These are phyloP conservation scores for Nepenthes alata DNA, from an alignment of 179 eudicot genomes.

Conservation along the genomic window DNA sequence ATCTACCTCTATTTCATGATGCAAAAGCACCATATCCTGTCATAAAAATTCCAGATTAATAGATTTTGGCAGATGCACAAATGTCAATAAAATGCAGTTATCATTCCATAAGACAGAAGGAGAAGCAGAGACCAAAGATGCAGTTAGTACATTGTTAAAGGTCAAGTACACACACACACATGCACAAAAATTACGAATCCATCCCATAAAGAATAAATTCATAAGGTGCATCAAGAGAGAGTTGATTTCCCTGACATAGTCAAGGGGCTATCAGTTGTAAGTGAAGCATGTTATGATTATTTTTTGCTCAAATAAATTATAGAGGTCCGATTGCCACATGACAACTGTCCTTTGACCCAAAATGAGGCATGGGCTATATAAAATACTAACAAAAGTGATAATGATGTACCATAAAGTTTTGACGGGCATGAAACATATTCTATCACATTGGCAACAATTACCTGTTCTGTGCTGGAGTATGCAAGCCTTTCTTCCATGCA, in stretches of 20 bases:
- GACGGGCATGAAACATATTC: not conserved
- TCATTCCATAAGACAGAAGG: too few species aligned
- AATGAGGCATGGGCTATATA: not conserved
- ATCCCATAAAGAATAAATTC: too few species aligned
- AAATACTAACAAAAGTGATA: too few species aligned
- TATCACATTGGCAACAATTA: constrained; percentile 6
- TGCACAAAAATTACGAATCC: not conserved
- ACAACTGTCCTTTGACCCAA: not conserved
- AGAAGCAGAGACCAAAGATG: too few species aligned
- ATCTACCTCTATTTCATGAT: constrained; percentile 82
- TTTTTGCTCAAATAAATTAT: not conserved
- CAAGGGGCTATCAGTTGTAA: too few species aligned
- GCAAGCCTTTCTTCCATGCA: constrained; percentile 81
- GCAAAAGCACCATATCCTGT: constrained; percentile 91
- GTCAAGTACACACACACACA: not conserved
- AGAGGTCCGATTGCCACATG: not conserved
- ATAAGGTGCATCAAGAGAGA: too few species aligned
- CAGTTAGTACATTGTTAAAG: too few species aligned
- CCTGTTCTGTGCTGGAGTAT: constrained; percentile 71
- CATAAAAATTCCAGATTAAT: not conserved
- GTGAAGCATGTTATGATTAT: too few species aligned
- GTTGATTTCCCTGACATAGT: too few species aligned
- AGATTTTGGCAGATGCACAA: not conserved
- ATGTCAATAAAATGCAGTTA: not conserved
- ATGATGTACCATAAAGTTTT: too few species aligned